phyloP scores from a whole-genome alignment of 108 stramenopile genomes.

The Cyclostephanos invisitatus region DNA sequence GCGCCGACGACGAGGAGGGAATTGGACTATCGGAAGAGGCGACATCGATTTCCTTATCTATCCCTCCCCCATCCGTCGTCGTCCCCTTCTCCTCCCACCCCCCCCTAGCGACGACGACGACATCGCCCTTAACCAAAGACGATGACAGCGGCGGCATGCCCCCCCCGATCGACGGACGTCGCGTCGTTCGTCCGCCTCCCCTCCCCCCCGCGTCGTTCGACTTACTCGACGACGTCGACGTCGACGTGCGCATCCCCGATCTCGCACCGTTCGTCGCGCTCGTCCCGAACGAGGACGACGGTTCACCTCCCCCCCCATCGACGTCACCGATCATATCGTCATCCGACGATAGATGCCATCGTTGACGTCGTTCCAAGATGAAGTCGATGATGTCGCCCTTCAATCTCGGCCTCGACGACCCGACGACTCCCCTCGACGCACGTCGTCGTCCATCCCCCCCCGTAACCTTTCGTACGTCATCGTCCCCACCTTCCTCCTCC shows the following conservation, averaged over 20 bases:
- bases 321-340: too few species aligned
- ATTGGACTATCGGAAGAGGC: not conserved
- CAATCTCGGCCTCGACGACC: conserved; percentile 36
- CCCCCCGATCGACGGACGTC: not conserved
- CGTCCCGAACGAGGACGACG: too few species aligned
- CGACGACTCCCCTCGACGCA: not conserved
- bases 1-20: not conserved
- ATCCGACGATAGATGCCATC: conserved; percentile 5
- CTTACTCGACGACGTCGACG: not conserved
- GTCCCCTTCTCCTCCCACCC: too few species aligned
- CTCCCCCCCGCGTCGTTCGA: not conserved
- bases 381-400: conserved; percentile 71
- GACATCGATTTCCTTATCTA: not conserved
- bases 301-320: not conserved
- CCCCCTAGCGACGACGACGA: not conserved
- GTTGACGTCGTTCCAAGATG: conserved; percentile 21
- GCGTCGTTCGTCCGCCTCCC: conserved; percentile 3
- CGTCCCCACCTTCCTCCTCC: conserved; percentile 47
- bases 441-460: conserved; percentile 20
- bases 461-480: conserved; percentile 25
- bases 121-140: not conserved
- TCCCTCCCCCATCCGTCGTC: too few species aligned
- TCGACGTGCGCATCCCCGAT: too few species aligned
- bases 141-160: conserved; percentile 6
- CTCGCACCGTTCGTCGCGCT: too few species aligned